Conservation (phyloP, 306 rosid genomes). For the peach (Prunus persica) region Prunus_persica_NCBIv2 NC_034014.1:3612001-3612500, state of each 20-base stretch:
- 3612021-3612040: background rate
- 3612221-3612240: background rate
- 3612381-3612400: background rate
- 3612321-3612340: background rate
- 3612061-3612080: background rate
- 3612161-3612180: constrained; percentile 24
- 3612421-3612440: background rate
- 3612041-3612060: background rate
- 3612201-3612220: constrained; percentile 8
- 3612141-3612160: background rate
- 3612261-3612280: constrained; percentile 32
- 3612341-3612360: background rate
- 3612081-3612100: too few relatives aligned
- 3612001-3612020: background rate
- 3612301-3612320: background rate
- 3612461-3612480: background rate
- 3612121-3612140: constrained; percentile 4
- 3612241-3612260: too few relatives aligned
- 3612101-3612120: background rate
- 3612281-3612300: constrained; percentile 21
- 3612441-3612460: background rate
- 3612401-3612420: too few relatives aligned
- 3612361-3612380: background rate
- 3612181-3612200: constrained; percentile 20
- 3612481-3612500: too few relatives aligned